Evolutionary conservation across 768 basidiomycete species (phyloP).

Genomic region (Pleurotus giganteus): DNA sequence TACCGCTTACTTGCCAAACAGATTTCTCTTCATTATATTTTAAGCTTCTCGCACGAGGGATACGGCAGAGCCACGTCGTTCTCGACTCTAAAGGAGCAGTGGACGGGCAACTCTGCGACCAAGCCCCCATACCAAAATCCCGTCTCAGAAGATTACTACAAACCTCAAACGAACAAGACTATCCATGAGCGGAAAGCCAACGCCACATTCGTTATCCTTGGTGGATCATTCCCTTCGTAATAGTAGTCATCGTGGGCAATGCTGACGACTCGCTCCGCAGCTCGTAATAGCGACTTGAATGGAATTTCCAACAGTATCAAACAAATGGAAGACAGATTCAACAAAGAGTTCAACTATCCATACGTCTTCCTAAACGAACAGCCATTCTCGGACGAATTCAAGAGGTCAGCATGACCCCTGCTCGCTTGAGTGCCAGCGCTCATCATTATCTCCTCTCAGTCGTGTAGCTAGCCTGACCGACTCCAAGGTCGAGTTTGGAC

Average conservation of each 20-base stretch:
- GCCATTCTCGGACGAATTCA: slow-evolving; percentile 71
- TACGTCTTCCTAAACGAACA: slow-evolving; percentile 89
- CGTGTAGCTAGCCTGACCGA: slow-evolving; percentile 60
- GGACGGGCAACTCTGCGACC: slow-evolving; percentile 20
- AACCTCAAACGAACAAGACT: slow-evolving; percentile 29
- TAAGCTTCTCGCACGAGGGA: slow-evolving; percentile 62
- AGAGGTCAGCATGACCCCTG: slow-evolving; percentile 38
- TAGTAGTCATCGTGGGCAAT: neutral
- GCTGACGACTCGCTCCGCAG: slow-evolving; percentile 24
- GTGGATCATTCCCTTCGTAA: slow-evolving; percentile 22
- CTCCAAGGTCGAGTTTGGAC: slow-evolving; percentile 65
- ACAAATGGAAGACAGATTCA: slow-evolving; percentile 88
- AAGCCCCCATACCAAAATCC: slow-evolving; percentile 53
- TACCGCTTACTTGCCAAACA: slow-evolving; percentile 15
- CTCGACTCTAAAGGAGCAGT: slow-evolving; percentile 36
- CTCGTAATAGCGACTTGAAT: slow-evolving; percentile 58
- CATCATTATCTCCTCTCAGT: slow-evolving; percentile 24
- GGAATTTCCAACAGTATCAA: slow-evolving; percentile 65
- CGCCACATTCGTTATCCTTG: slow-evolving; percentile 80
- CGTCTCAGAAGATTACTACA: slow-evolving; percentile 60
- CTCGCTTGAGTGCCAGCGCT: slow-evolving; percentile 4
- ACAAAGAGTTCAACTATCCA: slow-evolving; percentile 80
- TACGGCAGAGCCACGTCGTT: slow-evolving; percentile 63
- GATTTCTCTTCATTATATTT: slow-evolving; percentile 61
- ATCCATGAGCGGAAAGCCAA: slow-evolving; percentile 64